Evolutionary conservation across 140 eudicot genomes (phyloP), one percentile per base, ranked within the genome.

Genomic region (Erigeron philadelphicus): DNA sequence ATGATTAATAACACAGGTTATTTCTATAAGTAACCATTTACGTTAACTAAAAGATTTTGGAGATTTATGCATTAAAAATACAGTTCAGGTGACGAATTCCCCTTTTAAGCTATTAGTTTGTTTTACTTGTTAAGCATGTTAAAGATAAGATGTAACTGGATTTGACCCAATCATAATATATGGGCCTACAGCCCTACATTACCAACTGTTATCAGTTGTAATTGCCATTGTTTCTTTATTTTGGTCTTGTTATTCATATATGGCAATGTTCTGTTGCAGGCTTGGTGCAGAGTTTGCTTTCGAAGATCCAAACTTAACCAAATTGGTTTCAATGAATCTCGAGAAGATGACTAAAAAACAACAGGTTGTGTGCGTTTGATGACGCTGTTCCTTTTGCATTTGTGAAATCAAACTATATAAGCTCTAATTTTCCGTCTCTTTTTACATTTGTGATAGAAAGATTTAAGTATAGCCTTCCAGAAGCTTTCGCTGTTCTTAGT

Each of bases 251-350:
- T 43, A 74, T 31, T n/a, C 16, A 45, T 64, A 42, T 23, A 25
- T 84, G 19, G 4, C 59, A 9, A 10, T 58, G 45, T 18, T 76
- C 16, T 64, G 69, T 18, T 83, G 86, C 78, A 93, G 99, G 73
- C 42, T 83, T 64, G 93, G 95, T 43, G 80, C 89, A 19, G 99
- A 89, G 83, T 84, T 93, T 15, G 89, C 78, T 11, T 89, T 81
- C 73, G 97, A 85, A 78, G 96, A 93, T 81, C 96, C 95, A 35
- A 93, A 83, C 78, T 74, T 89, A 65, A 93, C 96, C 1, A 72
- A 88, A 44, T 46, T 78, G 82, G 96, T 93, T 42, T 85, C 94
- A 4, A 69, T 80, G 76, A 93, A 93, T 69, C 73, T 93, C 76
- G 95, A 93, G 83, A 85, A 74, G 79, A 82, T 93, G 83, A 75